Evolutionary conservation across 2,329 filamentous ascomycete species (phyloP), one percentile per base, ranked within the genome.

Genomic region (Penicillium sp.): DNA sequence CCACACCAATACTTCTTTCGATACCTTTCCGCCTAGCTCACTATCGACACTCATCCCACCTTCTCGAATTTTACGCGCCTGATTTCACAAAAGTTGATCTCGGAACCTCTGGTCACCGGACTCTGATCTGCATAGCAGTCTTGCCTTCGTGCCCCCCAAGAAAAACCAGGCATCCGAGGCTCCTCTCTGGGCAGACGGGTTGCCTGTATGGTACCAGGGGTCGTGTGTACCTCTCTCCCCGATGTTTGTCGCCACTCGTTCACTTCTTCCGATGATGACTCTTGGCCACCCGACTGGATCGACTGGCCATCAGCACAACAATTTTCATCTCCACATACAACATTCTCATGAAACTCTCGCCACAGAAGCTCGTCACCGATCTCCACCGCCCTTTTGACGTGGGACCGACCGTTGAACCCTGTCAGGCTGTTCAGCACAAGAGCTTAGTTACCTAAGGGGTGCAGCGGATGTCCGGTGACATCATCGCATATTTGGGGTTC

Each of bases 401-500:
- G 40, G 43, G 35, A 55, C 25, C 61, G 43, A 56, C 57, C 46
- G 57, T 48, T 57, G 57, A 55, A 55, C 33, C 28, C n/a, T 43
- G 35, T 45, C 11, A n/a, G 52, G 28, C 45, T 45, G 14, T 55
- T 46, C 52, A 62, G 52, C 58, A 53, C 45, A n/a, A 55, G 54
- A 53, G 58, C 57, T 64, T 59, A 60, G 64, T 63, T 62, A 62
- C 54, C 57, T 57, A 64, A 66, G 66, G 66, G 62, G 52, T 22
- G 28, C 35, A 63, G 61, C 55, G 55, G 61, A 67, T 66, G 52
- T 57, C 57, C 54, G 28, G 68, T 74, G 71, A 72, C 71, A 73
- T 72, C 70, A 74, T 69, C 58, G 59, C 66, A 70, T 71, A 59
- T 60, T 62, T 62, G 63, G 60, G 64, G 61, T 63, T 68, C 51